These are phyloP conservation scores for Colletotrichum ledebouriae DNA, from an alignment of 2,329 filamentous ascomycete species.

Conservation along the genomic window DNA sequence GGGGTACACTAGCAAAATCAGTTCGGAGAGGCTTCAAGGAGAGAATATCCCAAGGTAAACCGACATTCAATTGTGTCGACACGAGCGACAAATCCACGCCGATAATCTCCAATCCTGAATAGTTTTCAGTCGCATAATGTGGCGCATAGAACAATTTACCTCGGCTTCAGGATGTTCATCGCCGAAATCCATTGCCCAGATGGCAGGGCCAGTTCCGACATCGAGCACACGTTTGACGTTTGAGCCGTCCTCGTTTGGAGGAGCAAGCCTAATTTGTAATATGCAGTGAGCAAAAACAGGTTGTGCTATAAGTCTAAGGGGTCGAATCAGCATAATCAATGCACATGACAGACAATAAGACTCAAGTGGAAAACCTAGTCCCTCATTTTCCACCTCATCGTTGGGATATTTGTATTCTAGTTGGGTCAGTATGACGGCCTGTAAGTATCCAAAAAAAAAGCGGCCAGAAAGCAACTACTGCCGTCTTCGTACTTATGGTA, in stretches of 20 bases:
- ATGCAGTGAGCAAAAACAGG: slow-evolving; percentile 50
- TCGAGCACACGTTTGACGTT: slow-evolving; percentile 54
- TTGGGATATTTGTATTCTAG: slow-evolving; percentile 41
- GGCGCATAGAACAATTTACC: slow-evolving; percentile 31
- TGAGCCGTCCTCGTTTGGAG: slow-evolving; percentile 43
- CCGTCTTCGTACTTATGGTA: slow-evolving; percentile 50
- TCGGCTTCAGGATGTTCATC: slow-evolving; percentile 51
- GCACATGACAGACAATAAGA: too few relatives aligned
- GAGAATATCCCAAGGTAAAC: too few relatives aligned
- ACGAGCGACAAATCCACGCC: slow-evolving; percentile 59
- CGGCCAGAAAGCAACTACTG: not conserved
- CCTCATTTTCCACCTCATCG: slow-evolving; percentile 36
- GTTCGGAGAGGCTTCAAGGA: not conserved
- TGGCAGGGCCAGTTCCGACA: slow-evolving; percentile 61
- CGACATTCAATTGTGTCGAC: slow-evolving; percentile 51
- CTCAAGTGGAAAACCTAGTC: slow-evolving; percentile 18
- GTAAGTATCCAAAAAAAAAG: not conserved
- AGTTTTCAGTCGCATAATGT: not conserved
- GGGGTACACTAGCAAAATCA: slow-evolving; percentile 55
- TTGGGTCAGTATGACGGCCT: not conserved
- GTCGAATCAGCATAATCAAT: too few relatives aligned
- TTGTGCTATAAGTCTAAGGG: slow-evolving; percentile 53
- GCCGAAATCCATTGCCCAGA: slow-evolving; percentile 61
- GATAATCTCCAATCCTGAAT: slow-evolving; percentile 45
- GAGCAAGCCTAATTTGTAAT: slow-evolving; percentile 49